These are phyloP conservation scores for Neoascochyta sp. DNA, from an alignment of 2,329 filamentous ascomycete genomes.

Conservation along the genomic window DNA sequence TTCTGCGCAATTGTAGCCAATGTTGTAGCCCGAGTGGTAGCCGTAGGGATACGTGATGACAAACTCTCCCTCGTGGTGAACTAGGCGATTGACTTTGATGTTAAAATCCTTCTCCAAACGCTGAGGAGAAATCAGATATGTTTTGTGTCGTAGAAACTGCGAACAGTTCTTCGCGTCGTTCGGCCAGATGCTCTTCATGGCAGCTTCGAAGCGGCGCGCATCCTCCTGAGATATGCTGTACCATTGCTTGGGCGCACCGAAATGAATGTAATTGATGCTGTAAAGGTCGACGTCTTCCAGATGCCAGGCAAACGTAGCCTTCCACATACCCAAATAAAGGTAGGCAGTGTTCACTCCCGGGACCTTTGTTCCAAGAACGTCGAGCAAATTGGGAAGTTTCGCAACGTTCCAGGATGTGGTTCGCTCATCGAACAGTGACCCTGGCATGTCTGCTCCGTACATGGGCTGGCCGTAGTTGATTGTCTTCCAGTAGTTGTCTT, in stretches of 20 bases:
- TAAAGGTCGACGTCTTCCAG: constrained; percentile 97
- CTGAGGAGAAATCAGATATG: constrained; percentile 90
- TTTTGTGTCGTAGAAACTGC: constrained; percentile 96
- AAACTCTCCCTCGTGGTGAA: constrained; percentile 95
- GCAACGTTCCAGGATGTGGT: constrained; percentile 90
- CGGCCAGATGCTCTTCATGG: constrained; percentile 94
- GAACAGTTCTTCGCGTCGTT: constrained; percentile 92
- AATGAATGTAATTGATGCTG: constrained; percentile 99
- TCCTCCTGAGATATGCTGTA: constrained; percentile 98
- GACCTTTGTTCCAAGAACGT: constrained; percentile 91
- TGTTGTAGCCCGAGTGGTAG: constrained; percentile 96
- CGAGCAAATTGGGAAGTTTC: constrained; percentile 86
- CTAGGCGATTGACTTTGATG: constrained; percentile 92
- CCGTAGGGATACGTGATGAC: constrained; percentile 98
- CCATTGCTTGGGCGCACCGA: constrained; percentile 98
- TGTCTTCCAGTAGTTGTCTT: constrained; percentile 95
- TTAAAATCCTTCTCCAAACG: constrained; percentile 83
- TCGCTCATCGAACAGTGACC: constrained; percentile 85
- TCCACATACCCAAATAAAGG: constrained; percentile 98
- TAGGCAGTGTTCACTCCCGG: constrained; percentile 98
- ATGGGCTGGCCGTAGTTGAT: constrained; percentile 91
- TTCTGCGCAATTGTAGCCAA: constrained; percentile 98
- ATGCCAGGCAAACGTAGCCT: constrained; percentile 98
- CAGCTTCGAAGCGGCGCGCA: constrained; percentile 84
- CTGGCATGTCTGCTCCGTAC: constrained; percentile 95